phyloP scores from a whole-genome alignment of 1,284 basidiomycete species.

The Tremellales sp. region DNA sequence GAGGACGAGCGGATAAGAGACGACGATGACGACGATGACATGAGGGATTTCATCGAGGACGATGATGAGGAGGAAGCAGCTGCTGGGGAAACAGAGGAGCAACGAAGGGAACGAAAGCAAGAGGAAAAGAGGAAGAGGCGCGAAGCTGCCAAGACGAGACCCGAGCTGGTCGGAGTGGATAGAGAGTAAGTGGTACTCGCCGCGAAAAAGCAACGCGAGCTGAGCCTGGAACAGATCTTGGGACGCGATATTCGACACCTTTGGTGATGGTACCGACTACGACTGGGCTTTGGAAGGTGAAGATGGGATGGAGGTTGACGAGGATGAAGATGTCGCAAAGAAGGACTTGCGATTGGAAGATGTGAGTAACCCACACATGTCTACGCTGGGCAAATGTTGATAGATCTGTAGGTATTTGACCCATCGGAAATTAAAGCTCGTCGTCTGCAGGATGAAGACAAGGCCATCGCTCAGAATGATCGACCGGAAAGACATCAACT shows the following conservation, averaged over 20 bases:
- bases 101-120: constrained; percentile 69
- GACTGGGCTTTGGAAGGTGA: constrained; percentile 87
- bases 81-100: constrained; percentile 67
- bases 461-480: constrained; percentile 83
- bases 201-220: constrained; percentile 2
- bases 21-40: constrained; percentile 54
- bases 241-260: constrained; percentile 95
- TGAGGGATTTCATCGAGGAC: constrained; percentile 88
- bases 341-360: constrained; percentile 81
- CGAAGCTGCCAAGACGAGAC: constrained; percentile 64
- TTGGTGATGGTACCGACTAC: constrained; percentile 95
- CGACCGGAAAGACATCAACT: constrained; percentile 97
- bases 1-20: constrained; percentile 38
- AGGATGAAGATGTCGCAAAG: constrained; percentile 60
- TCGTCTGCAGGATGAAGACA: constrained; percentile 90
- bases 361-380: constrained; percentile 54
- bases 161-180: constrained; percentile 80
- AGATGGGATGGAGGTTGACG: constrained; percentile 61
- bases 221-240: constrained; percentile 64
- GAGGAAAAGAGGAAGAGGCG: constrained; percentile 61
- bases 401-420: constrained; percentile 78
- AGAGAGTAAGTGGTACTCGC: constrained; percentile 61
- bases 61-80: constrained; percentile 57
- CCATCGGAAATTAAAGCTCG: constrained; percentile 92
- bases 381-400: neutral